Percentiles rank a stretch among this genome's conserved stretches.
Evolutionary conservation across 1,139 yeast species (phyloP).

Genomic region (Pichia sp.): DNA sequence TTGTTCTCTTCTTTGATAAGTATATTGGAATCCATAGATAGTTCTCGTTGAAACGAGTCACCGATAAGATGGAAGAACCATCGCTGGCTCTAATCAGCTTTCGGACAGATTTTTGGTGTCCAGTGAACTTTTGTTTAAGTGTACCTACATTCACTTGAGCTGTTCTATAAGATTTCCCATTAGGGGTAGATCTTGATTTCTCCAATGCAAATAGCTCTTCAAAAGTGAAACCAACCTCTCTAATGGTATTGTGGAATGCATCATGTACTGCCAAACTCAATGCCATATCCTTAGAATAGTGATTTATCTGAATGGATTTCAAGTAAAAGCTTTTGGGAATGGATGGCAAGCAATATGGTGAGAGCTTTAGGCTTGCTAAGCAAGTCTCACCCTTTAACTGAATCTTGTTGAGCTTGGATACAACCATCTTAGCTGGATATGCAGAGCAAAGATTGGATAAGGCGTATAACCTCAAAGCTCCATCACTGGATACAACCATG

Average conservation of each 20-base stretch:
- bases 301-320: constrained; percentile 14
- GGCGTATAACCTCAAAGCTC: constrained; percentile 40
- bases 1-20: constrained; percentile 25
- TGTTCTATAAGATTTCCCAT: background rate
- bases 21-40: constrained; percentile 56
- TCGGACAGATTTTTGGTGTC: constrained; percentile 77
- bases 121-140: constrained; percentile 58
- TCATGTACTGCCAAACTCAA: constrained; percentile 45
- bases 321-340: constrained; percentile 6
- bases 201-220: constrained; percentile 28
- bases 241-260: constrained; percentile 37
- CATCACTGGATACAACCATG: constrained; percentile 40
- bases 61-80: constrained; percentile 50
- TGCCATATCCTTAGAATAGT: constrained; percentile 19
- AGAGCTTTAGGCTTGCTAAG: constrained; percentile 14
- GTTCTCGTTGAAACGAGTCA: constrained; percentile 48
- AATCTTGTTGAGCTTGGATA: constrained; percentile 8
- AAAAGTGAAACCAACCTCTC: constrained; percentile 38
- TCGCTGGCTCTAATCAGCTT: constrained; percentile 56
- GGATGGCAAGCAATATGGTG: constrained; percentile 25
- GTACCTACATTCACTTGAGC: constrained; percentile 22
- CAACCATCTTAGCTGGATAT: constrained; percentile 32
- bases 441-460: constrained; percentile 44
- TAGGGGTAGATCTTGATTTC: constrained; percentile 1
- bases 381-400: constrained; percentile 8